These are phyloP conservation scores for Anisodus tanguticus DNA, from an alignment of 257 asterid species.

Conservation along the genomic window DNA sequence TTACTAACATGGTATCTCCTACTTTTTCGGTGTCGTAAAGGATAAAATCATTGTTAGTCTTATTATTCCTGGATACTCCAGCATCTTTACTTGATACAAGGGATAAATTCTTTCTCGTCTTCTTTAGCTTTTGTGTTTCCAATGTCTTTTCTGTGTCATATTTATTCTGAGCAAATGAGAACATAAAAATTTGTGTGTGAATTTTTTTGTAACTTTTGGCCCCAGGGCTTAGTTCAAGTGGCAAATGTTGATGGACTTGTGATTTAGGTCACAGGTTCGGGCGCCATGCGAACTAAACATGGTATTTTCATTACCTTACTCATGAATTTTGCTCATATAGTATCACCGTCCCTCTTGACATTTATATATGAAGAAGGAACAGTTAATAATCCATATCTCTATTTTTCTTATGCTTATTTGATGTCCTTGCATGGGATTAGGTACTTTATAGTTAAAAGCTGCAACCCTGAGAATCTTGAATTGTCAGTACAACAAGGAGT, in stretches of 20 bases:
- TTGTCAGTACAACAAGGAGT: conserved; percentile 98
- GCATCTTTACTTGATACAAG: neutral
- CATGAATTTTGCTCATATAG: neutral
- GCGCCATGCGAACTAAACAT: neutral
- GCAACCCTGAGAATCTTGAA: conserved; percentile 97
- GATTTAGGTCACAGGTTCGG: conserved; percentile 3
- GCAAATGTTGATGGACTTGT: neutral
- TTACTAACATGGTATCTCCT: neutral
- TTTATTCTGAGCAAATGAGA: conserved; percentile 5
- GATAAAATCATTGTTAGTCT: neutral
- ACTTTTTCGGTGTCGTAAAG: neutral
- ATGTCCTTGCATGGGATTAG: conserved; percentile 56
- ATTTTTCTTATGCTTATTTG: conserved; percentile 40
- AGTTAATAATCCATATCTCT: conserved; percentile 18
- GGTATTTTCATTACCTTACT: neutral
- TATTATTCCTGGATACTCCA: conserved; percentile 10
- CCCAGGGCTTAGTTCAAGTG: neutral
- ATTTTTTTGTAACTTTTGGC: no score
- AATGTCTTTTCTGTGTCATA: conserved; percentile 13
- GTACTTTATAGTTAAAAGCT: conserved; percentile 98
- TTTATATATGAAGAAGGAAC: conserved; percentile 10
- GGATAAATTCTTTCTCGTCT: neutral
- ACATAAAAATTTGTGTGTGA: neutral
- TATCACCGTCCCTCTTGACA: conserved; percentile 8
- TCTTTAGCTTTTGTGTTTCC: conserved; percentile 8